Base-by-base conservation (phyloP, 169 alveolate species). In the Eimeria maxima region DNA sequence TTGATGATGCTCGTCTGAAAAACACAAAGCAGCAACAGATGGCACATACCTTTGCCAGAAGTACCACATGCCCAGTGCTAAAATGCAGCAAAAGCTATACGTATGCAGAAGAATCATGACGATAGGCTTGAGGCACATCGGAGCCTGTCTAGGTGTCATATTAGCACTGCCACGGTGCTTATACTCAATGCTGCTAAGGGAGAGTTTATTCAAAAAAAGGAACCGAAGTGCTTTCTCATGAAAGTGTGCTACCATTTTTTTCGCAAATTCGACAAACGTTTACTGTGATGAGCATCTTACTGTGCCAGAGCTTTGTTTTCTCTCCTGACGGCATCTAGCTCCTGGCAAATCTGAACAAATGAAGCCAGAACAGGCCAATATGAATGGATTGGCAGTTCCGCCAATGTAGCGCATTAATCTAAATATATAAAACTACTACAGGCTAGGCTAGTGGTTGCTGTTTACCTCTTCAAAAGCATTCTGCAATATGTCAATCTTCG, bases 301-400 rank as follows among this genome's bases (percentile, higher is more conserved):
- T 60, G 81, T 33, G 27, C 4, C 27, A 86, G 93, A 14, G 78
- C 80, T 60, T 44, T 86, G 80, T 86, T 86, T 18, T 86, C 93
- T 57, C 63, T 57, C 24, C 93, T 57, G 78, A 57, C 93, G 60
- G 93, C 93, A 27, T 86, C 93, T n/a, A 86, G 80, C 93, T 86
- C 93, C 44, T 86, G 80, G 60, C 93, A 86, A 60, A 86, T 86
- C 93, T 86, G 93, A 86, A 27, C 57, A 45, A 7, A 24, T 13
- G 24, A n/a, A 24, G n/a, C 33, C 65, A 76, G 13, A 13, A 44
- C 63, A 44, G 27, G 20, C 5, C 3, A 0, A 81, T 80, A 18
- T 22, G 10, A 10, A 81, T 29, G 22, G 53, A 81, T n/a, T n/a
- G 10, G 7, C 24, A 20, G 11, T n/a, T 80, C 47, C n/a, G 10